A percentile compares a stretch with the other conserved stretches of the same genome.
These are phyloP conservation scores for Fusarium begoniae DNA, from an alignment of 2,329 filamentous ascomycete genomes.

Conservation along the genomic window DNA sequence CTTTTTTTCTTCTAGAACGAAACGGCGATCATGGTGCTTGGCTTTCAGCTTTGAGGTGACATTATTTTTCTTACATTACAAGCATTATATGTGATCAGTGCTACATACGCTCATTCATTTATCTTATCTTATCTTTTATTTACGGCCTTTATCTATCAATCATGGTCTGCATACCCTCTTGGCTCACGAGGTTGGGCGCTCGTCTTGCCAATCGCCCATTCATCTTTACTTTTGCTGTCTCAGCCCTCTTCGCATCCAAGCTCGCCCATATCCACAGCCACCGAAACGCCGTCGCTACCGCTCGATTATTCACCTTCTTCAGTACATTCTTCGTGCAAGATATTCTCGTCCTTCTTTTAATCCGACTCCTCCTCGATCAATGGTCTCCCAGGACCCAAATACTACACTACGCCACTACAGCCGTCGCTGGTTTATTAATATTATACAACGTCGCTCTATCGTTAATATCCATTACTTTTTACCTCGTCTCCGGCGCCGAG, in stretches of 20 bases:
- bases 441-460: constrained; percentile 37
- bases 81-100: neutral
- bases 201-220: constrained; percentile 45
- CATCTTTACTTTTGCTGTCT: constrained; percentile 44
- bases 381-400: constrained; percentile 19
- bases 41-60: neutral
- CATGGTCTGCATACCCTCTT: constrained; percentile 4
- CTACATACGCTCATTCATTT: neutral
- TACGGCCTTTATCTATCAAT: neutral
- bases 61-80: neutral
- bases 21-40: neutral
- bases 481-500: constrained; percentile 46
- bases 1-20: constrained; percentile 3
- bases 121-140: neutral
- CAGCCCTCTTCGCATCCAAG: constrained; percentile 46
- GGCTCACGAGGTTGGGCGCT: constrained; percentile 5
- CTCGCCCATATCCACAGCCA: constrained; percentile 47
- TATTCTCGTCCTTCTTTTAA: constrained; percentile 42
- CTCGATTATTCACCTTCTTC: constrained; percentile 43
- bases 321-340: constrained; percentile 50
- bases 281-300: constrained; percentile 41
- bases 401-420: constrained; percentile 18
- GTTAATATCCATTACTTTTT: constrained; percentile 45
- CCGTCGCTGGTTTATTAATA: constrained; percentile 30
- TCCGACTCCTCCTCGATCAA: constrained; percentile 45